Base-by-base conservation (phyloP, 352 stramenopile species). In the Globisporangium acanthophoron region DNA sequence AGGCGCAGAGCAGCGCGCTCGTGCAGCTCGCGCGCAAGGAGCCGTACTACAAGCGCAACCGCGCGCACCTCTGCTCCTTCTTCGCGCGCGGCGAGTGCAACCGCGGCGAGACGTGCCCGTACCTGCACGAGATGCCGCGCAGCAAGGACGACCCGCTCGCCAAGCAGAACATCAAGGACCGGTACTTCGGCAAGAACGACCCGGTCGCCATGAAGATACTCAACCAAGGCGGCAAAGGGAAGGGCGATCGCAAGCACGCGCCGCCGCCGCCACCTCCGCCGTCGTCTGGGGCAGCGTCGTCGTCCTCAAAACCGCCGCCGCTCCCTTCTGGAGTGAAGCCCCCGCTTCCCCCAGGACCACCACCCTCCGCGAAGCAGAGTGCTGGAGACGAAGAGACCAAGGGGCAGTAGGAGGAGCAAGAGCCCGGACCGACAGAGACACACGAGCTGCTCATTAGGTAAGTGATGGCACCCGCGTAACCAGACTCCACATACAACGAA, bases 151-250 rank as follows among this genome's bases (percentile, higher is more conserved):
- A 98, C 68, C 90, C 92, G 40, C 71, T 98, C 31, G 85, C 83
- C n/a, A 97, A 97, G 66, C 94, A 98, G 70, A 98, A 97, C 85
- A 98, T 97, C 37, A 93, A 96, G 52, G 90, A 98, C 70, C 76
- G 95, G 15, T 98, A 96, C 68, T 96, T 96, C 59, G 93, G 95
- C 67, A 96, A 90, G 51, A 97, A 96, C 59, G 93, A 98, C 73
- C 92, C 92, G 1, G 93, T 98, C 4, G 93, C 92, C 4, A 71
- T 82, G 21, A 97, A 97, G 65, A 97, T 98, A 66, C 66, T 98
- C 29, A 58, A 61, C 13, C 20, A 56, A 20, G 69, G 73, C 37
- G 69, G 74, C 21, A 67, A 71, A 20, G 50, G 48, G 56, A 58
- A 72, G 9, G 55, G 50, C n/a, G 64, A 76, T 39, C 62, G 31